Evolutionary conservation across 371 early-diverging fungal genomes (phyloP).

Genomic region (Mortierella sp.): DNA sequence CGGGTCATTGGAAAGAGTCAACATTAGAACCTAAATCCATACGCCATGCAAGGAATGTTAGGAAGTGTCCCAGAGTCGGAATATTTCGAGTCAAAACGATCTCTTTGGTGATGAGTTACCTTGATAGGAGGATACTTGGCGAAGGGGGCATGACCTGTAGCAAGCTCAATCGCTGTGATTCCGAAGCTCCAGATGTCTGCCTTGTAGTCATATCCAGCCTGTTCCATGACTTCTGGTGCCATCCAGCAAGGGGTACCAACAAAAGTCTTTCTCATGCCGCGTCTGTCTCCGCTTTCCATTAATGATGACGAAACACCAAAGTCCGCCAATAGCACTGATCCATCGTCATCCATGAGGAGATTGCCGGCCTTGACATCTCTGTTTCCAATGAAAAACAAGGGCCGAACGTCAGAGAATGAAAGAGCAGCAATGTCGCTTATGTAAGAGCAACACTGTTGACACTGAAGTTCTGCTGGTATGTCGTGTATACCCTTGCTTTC

Average conservation of each 20-base stretch:
- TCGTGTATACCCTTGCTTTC: too few relatives aligned
- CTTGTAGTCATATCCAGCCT: constrained; percentile 84
- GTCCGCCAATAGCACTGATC: constrained; percentile 87
- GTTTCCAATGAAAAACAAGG: not conserved
- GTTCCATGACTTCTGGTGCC: constrained; percentile 81
- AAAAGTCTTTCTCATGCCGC: constrained; percentile 86
- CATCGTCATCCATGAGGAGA: constrained; percentile 85
- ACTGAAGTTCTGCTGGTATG: too few relatives aligned
- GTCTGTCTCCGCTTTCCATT: constrained; percentile 81
- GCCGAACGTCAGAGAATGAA: not conserved
- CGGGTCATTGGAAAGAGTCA: constrained; percentile 90
- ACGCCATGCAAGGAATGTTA: not conserved
- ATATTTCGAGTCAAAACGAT: not conserved
- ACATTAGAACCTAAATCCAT: constrained; percentile 77
- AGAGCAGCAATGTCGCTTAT: too few relatives aligned
- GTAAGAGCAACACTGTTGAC: too few relatives aligned
- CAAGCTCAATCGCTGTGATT: constrained; percentile 90
- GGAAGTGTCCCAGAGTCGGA: not conserved
- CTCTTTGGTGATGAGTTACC: constrained; percentile 52
- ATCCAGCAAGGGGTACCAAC: constrained; percentile 95
- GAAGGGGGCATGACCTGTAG: constrained; percentile 93
- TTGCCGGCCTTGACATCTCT: constrained; percentile 94
- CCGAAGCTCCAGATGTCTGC: constrained; percentile 97
- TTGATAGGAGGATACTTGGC: constrained; percentile 92
- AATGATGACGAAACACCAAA: constrained; percentile 89